Conservation (phyloP, 1,139 yeast species). For the Geotrichum carabidarum region DNA sequence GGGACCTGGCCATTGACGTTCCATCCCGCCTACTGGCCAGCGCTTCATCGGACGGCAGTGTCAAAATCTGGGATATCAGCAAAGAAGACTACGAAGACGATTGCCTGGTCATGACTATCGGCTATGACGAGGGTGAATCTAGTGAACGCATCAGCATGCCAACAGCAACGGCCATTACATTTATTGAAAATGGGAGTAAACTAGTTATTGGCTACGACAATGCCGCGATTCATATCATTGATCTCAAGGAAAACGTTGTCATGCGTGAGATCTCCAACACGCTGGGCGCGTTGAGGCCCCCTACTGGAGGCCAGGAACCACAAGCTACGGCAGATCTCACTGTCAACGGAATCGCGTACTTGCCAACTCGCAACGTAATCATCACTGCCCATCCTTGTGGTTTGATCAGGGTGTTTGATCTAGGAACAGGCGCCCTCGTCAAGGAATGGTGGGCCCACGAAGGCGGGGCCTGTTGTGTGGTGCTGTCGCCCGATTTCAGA, state of each 20-base stretch:
- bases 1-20: slow-evolving; percentile 26
- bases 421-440: slow-evolving; percentile 9
- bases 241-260: slow-evolving; percentile 24
- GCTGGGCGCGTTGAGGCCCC: not conserved
- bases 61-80: slow-evolving; percentile 23
- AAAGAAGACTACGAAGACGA: not conserved
- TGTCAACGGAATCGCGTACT: slow-evolving; percentile 5
- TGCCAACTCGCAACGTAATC: slow-evolving; percentile 7
- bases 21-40: slow-evolving; percentile 26
- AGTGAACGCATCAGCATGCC: not conserved
- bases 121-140: not conserved
- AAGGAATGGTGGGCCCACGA: slow-evolving; percentile 30
- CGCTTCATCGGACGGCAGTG: slow-evolving; percentile 30
- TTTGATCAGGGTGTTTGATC: slow-evolving; percentile 23
- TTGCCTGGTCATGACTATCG: not conserved
- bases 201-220: slow-evolving; percentile 30
- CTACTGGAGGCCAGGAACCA: not conserved
- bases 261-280: slow-evolving; percentile 7
- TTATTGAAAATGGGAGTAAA: slow-evolving; percentile 22
- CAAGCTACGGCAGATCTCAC: not conserved
- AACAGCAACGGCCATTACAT: slow-evolving; percentile 12
- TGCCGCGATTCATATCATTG: slow-evolving; percentile 28
- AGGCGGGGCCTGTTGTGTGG: slow-evolving; percentile 45
- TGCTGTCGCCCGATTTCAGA: slow-evolving; percentile 25
- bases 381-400: slow-evolving; percentile 23